Evolutionary conservation across 2,329 filamentous ascomycete species (phyloP), one percentile per base, ranked within the genome.

Genomic region (Davidsoniella eucalypti): DNA sequence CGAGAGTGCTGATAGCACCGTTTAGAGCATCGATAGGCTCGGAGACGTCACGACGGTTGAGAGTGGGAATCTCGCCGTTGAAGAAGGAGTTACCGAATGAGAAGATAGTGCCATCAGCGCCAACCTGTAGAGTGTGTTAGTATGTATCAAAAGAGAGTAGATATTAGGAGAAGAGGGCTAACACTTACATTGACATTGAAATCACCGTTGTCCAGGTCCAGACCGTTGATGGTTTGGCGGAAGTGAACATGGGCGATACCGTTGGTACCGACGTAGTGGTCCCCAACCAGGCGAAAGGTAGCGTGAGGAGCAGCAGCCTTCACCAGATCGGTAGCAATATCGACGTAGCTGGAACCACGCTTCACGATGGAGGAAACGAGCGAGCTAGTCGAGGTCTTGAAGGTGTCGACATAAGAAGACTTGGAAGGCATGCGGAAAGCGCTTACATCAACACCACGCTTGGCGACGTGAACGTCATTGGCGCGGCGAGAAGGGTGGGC

Each of bases 181-280:
- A 12, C 23, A 64, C 72, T 63, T 56, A 77, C 72, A 54, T 78
- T 78, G 44, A 78, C 71, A 47, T 78, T 76, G 57, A 77, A 75
- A 57, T 76, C 72, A 1, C 70, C 72, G 56, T 78, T 78, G 56
- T 78, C 75, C 53, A 80, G 69, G 54, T 78, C 75, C 21, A 78
- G 58, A 1, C 70, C 75, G 49, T 77, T 71, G 5, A 66, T 63
- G 0, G 73, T 78, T 61, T 79, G 76, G 61, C 72, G 74, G 58
- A 78, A 75, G 59, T 76, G 68, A 55, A 77, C 72, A 56, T 79
- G 75, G 0, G 66, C 66, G 53, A 79, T 64, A 7, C 74, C 73
- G 49, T 75, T 76, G 43, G 57, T 60, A n/a, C 74, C 68, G 9
- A 72, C 63, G 46, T 78, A 78, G 56, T 70, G 66, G 57, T 77